These are phyloP conservation scores for Aureobasidium namibiae DNA, from an alignment of 2,329 filamentous ascomycete species.

Conservation along the genomic window DNA sequence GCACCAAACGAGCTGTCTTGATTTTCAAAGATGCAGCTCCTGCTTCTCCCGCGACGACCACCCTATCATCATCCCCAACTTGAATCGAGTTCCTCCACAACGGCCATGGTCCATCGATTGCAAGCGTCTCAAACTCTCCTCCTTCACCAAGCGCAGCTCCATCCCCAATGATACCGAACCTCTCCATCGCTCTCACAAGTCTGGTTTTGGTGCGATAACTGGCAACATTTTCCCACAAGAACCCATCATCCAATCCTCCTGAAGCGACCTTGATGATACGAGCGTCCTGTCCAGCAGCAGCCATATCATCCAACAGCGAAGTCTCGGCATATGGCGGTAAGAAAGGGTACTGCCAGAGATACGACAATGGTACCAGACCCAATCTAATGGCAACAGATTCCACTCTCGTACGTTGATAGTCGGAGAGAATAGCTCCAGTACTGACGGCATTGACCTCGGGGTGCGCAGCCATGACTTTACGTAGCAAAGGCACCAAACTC, in stretches of 20 bases:
- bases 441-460: constrained; percentile 79
- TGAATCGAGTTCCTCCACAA: constrained; percentile 67
- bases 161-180: constrained; percentile 57
- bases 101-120: constrained; percentile 65
- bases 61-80: constrained; percentile 47
- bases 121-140: constrained; percentile 91
- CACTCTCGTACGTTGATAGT: constrained; percentile 92
- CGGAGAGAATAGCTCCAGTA: constrained; percentile 86
- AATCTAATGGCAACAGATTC: constrained; percentile 83
- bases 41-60: constrained; percentile 58
- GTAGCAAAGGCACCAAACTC: constrained; percentile 69
- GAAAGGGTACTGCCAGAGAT: constrained; percentile 82
- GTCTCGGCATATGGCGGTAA: constrained; percentile 48
- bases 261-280: constrained; percentile 92
- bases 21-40: constrained; percentile 69
- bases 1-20: constrained; percentile 46
- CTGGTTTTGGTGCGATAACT: constrained; percentile 39
- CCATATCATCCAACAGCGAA: constrained; percentile 72
- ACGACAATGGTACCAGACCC: constrained; percentile 75
- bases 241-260: constrained; percentile 71
- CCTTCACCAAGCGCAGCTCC: constrained; percentile 83
- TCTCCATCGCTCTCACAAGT: constrained; percentile 48
- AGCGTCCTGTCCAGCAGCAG: constrained; percentile 67
- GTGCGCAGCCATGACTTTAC: constrained; percentile 55
- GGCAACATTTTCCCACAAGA: constrained; percentile 75